Percentiles rank a stretch among this genome's conserved stretches.
Conservation (phyloP, 1,139 yeast genomes). For the Yamadazyma pseudoaaseri region DNA sequence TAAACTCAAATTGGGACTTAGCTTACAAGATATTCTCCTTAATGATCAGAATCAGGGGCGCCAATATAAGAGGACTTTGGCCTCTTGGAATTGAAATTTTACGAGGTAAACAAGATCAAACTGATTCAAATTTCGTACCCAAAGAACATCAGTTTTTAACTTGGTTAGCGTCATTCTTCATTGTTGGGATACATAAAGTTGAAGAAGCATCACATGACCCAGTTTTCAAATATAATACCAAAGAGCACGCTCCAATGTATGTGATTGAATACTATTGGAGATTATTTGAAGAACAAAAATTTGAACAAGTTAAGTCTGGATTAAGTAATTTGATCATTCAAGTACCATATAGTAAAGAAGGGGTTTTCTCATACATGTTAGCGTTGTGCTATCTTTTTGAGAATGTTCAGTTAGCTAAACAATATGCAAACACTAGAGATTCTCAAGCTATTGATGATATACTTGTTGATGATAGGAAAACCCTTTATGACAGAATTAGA, state of each 20-base stretch:
- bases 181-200: conserved; percentile 12
- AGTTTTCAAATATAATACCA: conserved; percentile 39
- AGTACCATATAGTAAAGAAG: conserved; percentile 47
- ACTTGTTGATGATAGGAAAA: conserved; percentile 11
- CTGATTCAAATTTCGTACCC: conserved; percentile 16
- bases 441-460: conserved; percentile 8
- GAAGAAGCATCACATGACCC: conserved; percentile 26
- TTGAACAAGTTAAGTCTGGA: conserved; percentile 23
- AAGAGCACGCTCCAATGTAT: conserved; percentile 36
- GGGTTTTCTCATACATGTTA: conserved; percentile 35
- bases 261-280: conserved; percentile 38
- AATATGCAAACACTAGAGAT: conserved; percentile 6
- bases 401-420: conserved; percentile 15
- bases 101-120: conserved; percentile 11
- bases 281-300: conserved; percentile 27
- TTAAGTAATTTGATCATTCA: conserved; percentile 41
- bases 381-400: conserved; percentile 27
- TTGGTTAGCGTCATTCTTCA: conserved; percentile 33
- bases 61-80: conserved; percentile 59
- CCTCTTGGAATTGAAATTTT: conserved; percentile 50
- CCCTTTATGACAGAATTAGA: conserved; percentile 9
- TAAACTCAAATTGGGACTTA: conserved; percentile 49
- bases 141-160: conserved; percentile 29
- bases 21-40: conserved; percentile 55
- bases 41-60: conserved; percentile 44